Evolutionary conservation across 768 basidiomycete genomes (phyloP).

Genomic region (Coprinopsis marcescibilis): DNA sequence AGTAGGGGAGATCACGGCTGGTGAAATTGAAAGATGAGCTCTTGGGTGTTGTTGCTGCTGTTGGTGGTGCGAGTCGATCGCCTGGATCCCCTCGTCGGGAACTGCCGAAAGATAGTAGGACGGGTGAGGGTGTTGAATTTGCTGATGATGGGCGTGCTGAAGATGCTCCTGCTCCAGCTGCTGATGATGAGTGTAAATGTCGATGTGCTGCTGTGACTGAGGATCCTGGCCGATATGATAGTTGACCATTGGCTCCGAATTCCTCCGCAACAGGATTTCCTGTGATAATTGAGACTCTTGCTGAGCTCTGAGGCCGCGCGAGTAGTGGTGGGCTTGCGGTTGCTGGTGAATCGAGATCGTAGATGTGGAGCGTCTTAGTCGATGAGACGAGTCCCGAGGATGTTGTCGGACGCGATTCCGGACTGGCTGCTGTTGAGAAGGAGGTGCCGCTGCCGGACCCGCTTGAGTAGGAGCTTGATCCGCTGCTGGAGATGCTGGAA

Average conservation of each 20-base stretch:
- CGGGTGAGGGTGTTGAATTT: too few relatives aligned
- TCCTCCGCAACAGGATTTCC: constrained; percentile 5
- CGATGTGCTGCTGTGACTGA: constrained; percentile 5
- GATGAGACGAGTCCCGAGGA: constrained; percentile 42
- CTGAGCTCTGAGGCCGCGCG: constrained; percentile 35
- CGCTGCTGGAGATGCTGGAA: constrained; percentile 2
- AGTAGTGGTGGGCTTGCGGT: constrained; percentile 5
- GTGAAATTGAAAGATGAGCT: constrained; percentile 23
- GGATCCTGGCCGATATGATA: constrained; percentile 3
- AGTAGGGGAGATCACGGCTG: constrained; percentile 18
- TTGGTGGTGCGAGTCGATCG: constrained; percentile 22
- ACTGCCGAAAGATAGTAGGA: background rate
- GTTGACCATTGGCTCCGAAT: constrained; percentile 9
- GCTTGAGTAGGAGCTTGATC: background rate
- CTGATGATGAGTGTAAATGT: constrained; percentile 6
- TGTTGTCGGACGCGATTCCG: constrained; percentile 31
- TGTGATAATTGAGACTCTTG: constrained; percentile 22
- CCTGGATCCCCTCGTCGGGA: constrained; percentile 1
- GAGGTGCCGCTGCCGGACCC: background rate
- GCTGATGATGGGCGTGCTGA: background rate
- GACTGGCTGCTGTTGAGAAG: constrained; percentile 3
- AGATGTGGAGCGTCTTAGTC: constrained; percentile 22
- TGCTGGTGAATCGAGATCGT: constrained; percentile 13
- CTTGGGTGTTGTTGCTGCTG: constrained; percentile 29
- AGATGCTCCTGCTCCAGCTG: background rate